Conservation (phyloP, 768 basidiomycete genomes). For the Suillus cothurnatus region DNA sequence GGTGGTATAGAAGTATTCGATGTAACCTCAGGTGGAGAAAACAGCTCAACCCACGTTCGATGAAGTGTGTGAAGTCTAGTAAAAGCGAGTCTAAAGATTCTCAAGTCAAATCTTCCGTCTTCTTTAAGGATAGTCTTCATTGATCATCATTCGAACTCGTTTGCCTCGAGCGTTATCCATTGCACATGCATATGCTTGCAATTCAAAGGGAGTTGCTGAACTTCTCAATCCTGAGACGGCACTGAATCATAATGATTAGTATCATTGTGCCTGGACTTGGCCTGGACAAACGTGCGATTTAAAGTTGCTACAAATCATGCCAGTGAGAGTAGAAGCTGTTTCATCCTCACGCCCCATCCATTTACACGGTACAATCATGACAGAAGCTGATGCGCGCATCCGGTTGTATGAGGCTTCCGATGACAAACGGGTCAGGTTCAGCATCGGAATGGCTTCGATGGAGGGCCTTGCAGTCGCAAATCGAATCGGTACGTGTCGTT, state of each 20-base stretch:
- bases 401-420: constrained; percentile 55
- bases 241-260: not conserved
- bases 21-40: not conserved
- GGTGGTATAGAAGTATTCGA: constrained; percentile 10
- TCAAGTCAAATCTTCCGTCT: not conserved
- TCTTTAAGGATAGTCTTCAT: not conserved
- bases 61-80: not conserved
- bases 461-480: constrained; percentile 72
- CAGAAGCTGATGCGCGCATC: constrained; percentile 47
- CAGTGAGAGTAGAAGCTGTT: not conserved
- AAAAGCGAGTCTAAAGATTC: not conserved
- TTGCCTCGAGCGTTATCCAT: not conserved
- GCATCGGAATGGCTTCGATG: constrained; percentile 65
- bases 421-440: constrained; percentile 62
- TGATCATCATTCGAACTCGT: not conserved
- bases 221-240: not conserved
- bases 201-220: not conserved
- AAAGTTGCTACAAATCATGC: not conserved
- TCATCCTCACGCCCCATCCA: not conserved
- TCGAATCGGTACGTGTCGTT: constrained; percentile 44
- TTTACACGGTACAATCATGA: constrained; percentile 34
- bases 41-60: not conserved
- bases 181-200: not conserved
- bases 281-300: constrained; percentile 13
- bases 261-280: not conserved